These are phyloP conservation scores for Pulicaria dysenterica DNA, from an alignment of 129 eudicot species.

Conservation along the genomic window DNA sequence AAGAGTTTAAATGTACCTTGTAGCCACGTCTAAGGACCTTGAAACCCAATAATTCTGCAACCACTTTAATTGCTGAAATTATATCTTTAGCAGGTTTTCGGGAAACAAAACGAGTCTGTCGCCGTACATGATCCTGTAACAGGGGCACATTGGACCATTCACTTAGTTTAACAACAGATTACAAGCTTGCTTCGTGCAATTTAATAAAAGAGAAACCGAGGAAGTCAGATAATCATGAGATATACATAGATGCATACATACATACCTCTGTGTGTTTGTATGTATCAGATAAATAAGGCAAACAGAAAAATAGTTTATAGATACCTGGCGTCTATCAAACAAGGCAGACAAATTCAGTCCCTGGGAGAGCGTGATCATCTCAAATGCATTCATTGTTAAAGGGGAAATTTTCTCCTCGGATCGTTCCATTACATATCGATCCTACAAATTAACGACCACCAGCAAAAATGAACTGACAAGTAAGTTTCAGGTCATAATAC, in stretches of 20 bases:
- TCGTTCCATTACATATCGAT: slow-evolving; percentile 69
- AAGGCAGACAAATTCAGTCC: slow-evolving; percentile 89
- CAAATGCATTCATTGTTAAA: slow-evolving; percentile 95
- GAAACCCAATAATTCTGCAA: slow-evolving; percentile 77
- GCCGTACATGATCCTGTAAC: slow-evolving; percentile 76
- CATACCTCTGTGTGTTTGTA: too few species aligned
- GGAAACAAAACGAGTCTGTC: slow-evolving; percentile 98
- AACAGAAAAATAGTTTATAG: background rate
- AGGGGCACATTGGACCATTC: slow-evolving; percentile 6
- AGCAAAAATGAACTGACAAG: slow-evolving; percentile 5
- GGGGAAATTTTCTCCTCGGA: slow-evolving; percentile 59
- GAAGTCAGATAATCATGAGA: background rate
- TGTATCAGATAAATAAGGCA: background rate
- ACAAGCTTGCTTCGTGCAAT: background rate
- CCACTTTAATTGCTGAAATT: slow-evolving; percentile 62
- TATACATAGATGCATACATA: background rate
- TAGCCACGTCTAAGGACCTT: slow-evolving; percentile 76
- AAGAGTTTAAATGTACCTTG: slow-evolving; percentile 55
- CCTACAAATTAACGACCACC: slow-evolving; percentile 55
- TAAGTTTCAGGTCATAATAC: slow-evolving; percentile 3
- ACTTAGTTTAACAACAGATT: slow-evolving; percentile 15
- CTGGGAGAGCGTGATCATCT: slow-evolving; percentile 98
- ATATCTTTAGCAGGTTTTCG: slow-evolving; percentile 79
- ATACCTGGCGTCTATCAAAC: slow-evolving; percentile 97
- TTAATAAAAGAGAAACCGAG: background rate